Conservation (phyloP, 129 eudicot genomes). For the Flaveria trinervia region DNA sequence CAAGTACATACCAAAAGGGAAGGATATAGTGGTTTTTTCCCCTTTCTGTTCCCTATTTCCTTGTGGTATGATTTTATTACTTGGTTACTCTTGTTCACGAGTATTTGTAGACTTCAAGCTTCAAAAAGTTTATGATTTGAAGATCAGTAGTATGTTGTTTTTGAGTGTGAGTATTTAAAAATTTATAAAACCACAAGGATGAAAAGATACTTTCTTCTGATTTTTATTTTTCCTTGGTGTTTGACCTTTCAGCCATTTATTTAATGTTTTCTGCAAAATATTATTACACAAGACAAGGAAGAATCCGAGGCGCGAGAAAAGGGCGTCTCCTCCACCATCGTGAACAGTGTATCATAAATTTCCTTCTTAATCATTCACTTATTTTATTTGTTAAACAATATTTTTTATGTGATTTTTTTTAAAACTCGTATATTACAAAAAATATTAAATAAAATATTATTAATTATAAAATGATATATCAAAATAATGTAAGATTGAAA, state of each 20-base stretch:
- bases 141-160: constrained; percentile 5
- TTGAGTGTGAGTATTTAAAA: background rate
- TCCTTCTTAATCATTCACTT: background rate
- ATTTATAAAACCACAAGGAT: too few species aligned
- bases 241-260: background rate
- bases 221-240: background rate
- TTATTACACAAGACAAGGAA: background rate
- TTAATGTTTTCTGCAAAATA: background rate
- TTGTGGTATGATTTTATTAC: constrained; percentile 19
- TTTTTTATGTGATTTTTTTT: background rate
- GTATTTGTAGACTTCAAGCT: constrained; percentile 11
- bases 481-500: too few species aligned
- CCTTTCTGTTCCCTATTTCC: constrained; percentile 11
- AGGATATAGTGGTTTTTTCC: constrained; percentile 10
- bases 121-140: constrained; percentile 16
- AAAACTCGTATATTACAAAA: too few species aligned
- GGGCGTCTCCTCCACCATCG: constrained; percentile 8
- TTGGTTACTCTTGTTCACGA: background rate
- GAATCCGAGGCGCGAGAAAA: background rate
- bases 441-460: too few species aligned
- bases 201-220: too few species aligned
- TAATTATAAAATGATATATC: too few species aligned
- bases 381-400: background rate
- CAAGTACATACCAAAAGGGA: constrained; percentile 25
- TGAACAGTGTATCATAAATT: constrained; percentile 10